Evolutionary conservation across 225 moss, liverwort and hornwort genomes (phyloP).

Genomic region (Rhytidiadelphus loreus): DNA sequence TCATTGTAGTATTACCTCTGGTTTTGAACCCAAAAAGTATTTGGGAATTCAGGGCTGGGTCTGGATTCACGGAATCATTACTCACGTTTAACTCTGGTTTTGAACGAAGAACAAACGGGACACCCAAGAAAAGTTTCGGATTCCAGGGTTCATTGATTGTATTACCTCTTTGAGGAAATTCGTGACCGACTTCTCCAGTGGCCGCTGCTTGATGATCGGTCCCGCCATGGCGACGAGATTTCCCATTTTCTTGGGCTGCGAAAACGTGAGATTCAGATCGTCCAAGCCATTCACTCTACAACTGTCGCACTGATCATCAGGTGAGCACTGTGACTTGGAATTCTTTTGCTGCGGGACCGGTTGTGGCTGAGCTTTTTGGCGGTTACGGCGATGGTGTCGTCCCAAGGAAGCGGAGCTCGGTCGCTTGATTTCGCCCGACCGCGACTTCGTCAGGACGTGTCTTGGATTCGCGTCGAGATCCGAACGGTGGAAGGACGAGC

Average conservation of each 20-base stretch:
- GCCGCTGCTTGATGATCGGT: conserved; percentile 25
- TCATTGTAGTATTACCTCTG: neutral
- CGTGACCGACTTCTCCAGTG: conserved; percentile 30
- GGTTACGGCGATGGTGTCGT: neutral
- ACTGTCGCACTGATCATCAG: neutral
- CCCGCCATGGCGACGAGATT: conserved; percentile 6
- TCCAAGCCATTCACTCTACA: neutral
- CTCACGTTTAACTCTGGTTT: no score
- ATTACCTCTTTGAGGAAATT: conserved; percentile 22
- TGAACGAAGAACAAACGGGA: no score
- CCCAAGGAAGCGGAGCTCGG: neutral
- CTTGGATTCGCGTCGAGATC: conserved; percentile 6
- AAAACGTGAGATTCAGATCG: neutral
- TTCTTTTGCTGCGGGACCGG: neutral
- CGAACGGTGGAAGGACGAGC: conserved; percentile 20
- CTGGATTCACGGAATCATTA: no score
- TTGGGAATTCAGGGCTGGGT: no score
- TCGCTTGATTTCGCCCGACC: conserved; percentile 7
- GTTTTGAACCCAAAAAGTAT: no score
- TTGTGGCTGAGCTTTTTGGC: neutral
- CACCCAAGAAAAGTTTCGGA: rapidly evolving
- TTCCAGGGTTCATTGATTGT: no score
- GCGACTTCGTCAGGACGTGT: neutral
- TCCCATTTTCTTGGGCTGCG: conserved; percentile 9
- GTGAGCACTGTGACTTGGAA: neutral